phyloP scores from a whole-genome alignment of 2,329 filamentous ascomycete species.

The Ophiocordyceps unilateralis region DNA sequence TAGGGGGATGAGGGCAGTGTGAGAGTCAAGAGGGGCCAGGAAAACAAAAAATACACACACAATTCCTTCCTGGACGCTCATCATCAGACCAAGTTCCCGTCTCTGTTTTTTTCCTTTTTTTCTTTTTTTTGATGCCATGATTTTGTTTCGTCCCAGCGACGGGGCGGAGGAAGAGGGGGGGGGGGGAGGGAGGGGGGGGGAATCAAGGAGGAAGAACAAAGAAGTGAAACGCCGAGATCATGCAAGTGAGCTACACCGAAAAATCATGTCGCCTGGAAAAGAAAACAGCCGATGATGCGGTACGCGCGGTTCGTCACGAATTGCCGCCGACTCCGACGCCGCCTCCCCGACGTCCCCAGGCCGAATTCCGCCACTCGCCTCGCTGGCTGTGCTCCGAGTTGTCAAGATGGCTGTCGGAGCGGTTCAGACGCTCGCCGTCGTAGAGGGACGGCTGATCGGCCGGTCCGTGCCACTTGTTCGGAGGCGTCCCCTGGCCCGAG shows the following conservation, averaged over 20 bases:
- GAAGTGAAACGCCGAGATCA: slow-evolving; percentile 11
- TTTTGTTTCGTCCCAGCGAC: slow-evolving; percentile 5
- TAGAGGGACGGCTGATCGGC: slow-evolving; percentile 30
- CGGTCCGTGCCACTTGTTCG: slow-evolving; percentile 26
- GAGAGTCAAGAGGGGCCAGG: neutral
- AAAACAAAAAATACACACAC: neutral
- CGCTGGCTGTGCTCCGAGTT: slow-evolving; percentile 24
- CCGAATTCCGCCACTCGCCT: slow-evolving; percentile 41
- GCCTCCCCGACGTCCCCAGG: slow-evolving; percentile 31
- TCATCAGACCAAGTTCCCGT: neutral
- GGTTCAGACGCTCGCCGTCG: slow-evolving; percentile 23
- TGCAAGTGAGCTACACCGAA: slow-evolving; percentile 18
- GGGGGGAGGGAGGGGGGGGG: too few species aligned
- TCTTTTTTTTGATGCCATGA: slow-evolving; percentile 1
- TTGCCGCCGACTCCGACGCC: slow-evolving; percentile 31
- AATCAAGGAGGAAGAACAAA: slow-evolving; percentile 11
- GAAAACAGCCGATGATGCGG: too few species aligned
- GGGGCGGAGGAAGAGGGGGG: too few species aligned
- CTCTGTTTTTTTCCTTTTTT: slow-evolving; percentile 5
- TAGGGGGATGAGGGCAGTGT: neutral
- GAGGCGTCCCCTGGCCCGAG: slow-evolving; percentile 27
- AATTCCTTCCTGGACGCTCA: neutral
- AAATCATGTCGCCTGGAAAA: slow-evolving; percentile 13
- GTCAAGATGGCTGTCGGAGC: slow-evolving; percentile 22
- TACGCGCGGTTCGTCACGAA: too few species aligned